phyloP scores from a whole-genome alignment of 208 protist species.

The Sergeia podlipaevii region DNA sequence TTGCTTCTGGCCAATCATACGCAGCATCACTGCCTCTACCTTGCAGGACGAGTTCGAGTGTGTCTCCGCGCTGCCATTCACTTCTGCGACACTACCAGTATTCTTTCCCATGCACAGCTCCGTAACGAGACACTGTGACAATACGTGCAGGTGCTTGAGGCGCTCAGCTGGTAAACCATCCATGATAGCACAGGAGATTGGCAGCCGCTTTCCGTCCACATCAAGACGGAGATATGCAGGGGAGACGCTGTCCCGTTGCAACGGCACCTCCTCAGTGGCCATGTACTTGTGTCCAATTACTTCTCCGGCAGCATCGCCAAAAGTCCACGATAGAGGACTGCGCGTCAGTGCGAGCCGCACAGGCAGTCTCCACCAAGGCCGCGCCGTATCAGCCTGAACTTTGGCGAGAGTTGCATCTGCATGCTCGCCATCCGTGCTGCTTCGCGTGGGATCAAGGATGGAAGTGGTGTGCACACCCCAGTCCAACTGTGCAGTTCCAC shows the following conservation, averaged over 20 bases:
- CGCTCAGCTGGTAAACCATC: background rate
- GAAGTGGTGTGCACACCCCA: slow-evolving; percentile 56
- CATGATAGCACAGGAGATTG: slow-evolving; percentile 29
- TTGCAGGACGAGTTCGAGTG: background rate
- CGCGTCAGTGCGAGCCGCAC: slow-evolving; percentile 21
- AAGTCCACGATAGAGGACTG: slow-evolving; percentile 67
- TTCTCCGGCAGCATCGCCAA: slow-evolving; percentile 36
- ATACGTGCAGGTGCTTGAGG: background rate
- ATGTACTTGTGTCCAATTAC: slow-evolving; percentile 15
- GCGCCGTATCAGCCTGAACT: background rate
- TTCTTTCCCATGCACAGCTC: too few species aligned
- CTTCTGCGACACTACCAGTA: too few species aligned
- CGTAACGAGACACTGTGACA: background rate
- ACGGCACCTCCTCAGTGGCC: slow-evolving; percentile 11
- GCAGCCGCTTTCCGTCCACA: slow-evolving; percentile 42
- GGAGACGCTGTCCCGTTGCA: slow-evolving; percentile 21
- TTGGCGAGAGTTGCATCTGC: background rate
- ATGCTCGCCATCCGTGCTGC: background rate
- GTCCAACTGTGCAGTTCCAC: slow-evolving; percentile 51
- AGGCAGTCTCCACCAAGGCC: slow-evolving; percentile 21
- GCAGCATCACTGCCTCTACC: background rate
- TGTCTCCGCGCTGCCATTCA: background rate
- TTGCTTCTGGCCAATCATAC: slow-evolving; percentile 7
- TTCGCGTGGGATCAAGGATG: background rate
- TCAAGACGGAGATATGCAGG: slow-evolving; percentile 48